Conservation (phyloP, 176 grass and related monocot genomes). For the Rhynchospora breviuscula region DNA sequence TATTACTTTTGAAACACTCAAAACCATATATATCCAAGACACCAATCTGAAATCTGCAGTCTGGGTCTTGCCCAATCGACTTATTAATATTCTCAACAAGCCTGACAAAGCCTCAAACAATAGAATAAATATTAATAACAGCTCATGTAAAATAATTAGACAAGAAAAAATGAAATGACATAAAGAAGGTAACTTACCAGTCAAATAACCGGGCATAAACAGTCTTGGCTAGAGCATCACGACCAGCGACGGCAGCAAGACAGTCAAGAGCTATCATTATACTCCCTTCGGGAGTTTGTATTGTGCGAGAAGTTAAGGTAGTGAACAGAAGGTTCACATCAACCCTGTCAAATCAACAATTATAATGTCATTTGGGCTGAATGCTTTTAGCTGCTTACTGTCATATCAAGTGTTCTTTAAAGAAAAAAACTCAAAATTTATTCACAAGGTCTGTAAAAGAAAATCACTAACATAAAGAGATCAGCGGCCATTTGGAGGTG, state of each 20-base stretch:
- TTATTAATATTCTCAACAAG: conserved; percentile 94
- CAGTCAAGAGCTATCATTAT: conserved; percentile 70
- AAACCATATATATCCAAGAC: conserved; percentile 94
- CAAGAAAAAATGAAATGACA: background rate
- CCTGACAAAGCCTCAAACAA: conserved; percentile 42
- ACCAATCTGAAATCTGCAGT: conserved; percentile 59
- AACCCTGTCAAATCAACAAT: conserved; percentile 49
- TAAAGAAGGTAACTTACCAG: conserved; percentile 42
- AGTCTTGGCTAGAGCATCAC: conserved; percentile 76
- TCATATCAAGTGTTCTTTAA: background rate
- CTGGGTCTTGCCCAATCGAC: conserved; percentile 71
- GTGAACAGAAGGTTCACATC: conserved; percentile 56
- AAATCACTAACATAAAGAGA: conserved; percentile 63
- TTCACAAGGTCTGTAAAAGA: background rate
- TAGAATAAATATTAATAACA: conserved; percentile 2
- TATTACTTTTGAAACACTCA: conserved; percentile 87
- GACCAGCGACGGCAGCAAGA: conserved; percentile 52
- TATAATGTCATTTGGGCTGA: background rate
- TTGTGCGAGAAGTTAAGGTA: conserved; percentile 62
- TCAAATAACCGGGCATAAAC: conserved; percentile 82
- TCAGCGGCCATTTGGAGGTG: conserved; percentile 76
- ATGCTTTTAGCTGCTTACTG: background rate
- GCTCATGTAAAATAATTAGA: conserved; percentile 2
- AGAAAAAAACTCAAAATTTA: background rate
- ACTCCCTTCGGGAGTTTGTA: conserved; percentile 82